Evolutionary conservation across 441 rosid genomes (phyloP).

Genomic region (Erysimum cheiri): DNA sequence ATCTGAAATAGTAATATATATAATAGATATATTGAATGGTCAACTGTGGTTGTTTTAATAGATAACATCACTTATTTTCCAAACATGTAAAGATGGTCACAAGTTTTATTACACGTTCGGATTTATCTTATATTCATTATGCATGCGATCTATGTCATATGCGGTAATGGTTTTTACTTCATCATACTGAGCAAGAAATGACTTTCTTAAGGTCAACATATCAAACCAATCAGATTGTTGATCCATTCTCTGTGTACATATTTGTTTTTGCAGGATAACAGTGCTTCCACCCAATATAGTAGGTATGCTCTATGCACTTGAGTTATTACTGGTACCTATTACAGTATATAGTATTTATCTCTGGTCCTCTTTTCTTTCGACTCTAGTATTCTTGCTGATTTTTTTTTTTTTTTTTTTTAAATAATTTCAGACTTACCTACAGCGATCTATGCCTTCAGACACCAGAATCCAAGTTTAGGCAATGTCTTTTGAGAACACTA

Average conservation of each 20-base stretch:
- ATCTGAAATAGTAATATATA: constrained; percentile 1
- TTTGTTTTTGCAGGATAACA: constrained; percentile 74
- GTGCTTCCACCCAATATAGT: constrained; percentile 59
- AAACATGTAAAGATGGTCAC: background rate
- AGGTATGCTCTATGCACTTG: constrained; percentile 60
- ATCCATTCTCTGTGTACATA: constrained; percentile 21
- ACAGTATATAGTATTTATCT: constrained; percentile 29
- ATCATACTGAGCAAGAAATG: constrained; percentile 9
- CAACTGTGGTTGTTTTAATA: background rate
- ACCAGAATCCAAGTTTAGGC: constrained; percentile 96
- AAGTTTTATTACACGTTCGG: constrained; percentile 16
- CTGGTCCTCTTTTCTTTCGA: constrained; percentile 25
- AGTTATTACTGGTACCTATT: constrained; percentile 29
- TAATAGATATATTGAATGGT: constrained; percentile 10
- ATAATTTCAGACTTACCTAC: constrained; percentile 87
- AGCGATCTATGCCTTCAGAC: constrained; percentile 95
- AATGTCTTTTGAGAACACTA: constrained; percentile 86
- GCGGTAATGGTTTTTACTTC: constrained; percentile 9
- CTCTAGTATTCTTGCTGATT: constrained; percentile 43
- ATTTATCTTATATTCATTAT: background rate
- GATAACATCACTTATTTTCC: background rate
- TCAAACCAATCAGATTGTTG: constrained; percentile 21
- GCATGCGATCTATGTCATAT: background rate
- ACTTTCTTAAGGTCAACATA: background rate
- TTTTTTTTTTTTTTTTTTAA: constrained; percentile 31